Evolutionary conservation across 2,329 filamentous ascomycete genomes (phyloP).

Genomic region (Raffaelea deltoideospora): DNA sequence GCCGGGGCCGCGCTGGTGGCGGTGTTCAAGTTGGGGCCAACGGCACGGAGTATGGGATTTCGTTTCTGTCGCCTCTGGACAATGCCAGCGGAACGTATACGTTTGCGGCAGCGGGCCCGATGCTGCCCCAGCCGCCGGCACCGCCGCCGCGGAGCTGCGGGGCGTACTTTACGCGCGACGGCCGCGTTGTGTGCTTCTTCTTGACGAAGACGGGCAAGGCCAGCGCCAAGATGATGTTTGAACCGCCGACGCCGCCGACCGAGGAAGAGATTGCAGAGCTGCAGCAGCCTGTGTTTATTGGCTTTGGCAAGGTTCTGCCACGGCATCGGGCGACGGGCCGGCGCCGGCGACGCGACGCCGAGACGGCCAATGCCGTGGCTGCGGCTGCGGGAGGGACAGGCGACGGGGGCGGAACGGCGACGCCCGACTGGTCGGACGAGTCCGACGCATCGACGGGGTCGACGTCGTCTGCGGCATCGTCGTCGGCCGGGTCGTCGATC

Average conservation of each 20-base stretch:
- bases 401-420: slow-evolving; percentile 10
- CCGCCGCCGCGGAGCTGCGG: slow-evolving; percentile 44
- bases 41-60: too few relatives aligned
- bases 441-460: slow-evolving; percentile 23
- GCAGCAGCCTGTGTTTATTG: slow-evolving; percentile 9
- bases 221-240: slow-evolving; percentile 28
- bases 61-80: slow-evolving; percentile 1
- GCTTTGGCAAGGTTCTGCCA: slow-evolving; percentile 9
- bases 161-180: slow-evolving; percentile 45
- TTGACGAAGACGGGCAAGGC: slow-evolving; percentile 51
- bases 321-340: neutral
- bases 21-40: too few relatives aligned
- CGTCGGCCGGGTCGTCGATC: neutral
- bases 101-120: neutral
- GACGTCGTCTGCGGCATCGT: neutral
- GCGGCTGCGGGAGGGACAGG: slow-evolving; percentile 18
- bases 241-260: slow-evolving; percentile 22
- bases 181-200: slow-evolving; percentile 52
- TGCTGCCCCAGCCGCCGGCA: slow-evolving; percentile 26
- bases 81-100: neutral
- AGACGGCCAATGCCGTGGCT: too few relatives aligned
- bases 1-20: too few relatives aligned
- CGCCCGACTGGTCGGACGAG: slow-evolving; percentile 21
- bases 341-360: neutral
- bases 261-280: slow-evolving; percentile 6